Percentiles rank a stretch among this genome's conserved stretches.
Conservation (phyloP, 352 stramenopile species). For the Globisporangium ultimum region DNA sequence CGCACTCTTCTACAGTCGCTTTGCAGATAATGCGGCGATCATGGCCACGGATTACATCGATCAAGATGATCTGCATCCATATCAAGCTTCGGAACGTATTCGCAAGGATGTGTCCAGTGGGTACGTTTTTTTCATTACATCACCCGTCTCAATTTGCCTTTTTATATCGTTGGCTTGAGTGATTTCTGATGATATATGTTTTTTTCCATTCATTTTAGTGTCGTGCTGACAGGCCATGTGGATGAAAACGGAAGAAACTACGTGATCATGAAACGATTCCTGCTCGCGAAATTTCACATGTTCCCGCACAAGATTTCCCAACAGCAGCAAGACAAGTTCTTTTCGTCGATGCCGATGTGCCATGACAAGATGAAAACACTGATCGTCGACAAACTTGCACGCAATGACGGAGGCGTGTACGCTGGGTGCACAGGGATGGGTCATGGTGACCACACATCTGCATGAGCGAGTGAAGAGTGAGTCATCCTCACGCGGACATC, state of each 20-base stretch:
- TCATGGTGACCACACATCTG: not conserved
- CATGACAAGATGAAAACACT: slow-evolving; percentile 62
- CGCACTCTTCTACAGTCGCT: slow-evolving; percentile 59
- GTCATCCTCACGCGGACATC: not conserved
- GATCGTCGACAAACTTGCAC: slow-evolving; percentile 41
- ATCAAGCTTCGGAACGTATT: slow-evolving; percentile 61
- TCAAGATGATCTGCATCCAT: slow-evolving; percentile 73
- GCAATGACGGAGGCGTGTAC: slow-evolving; percentile 7
- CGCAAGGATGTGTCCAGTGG: slow-evolving; percentile 75
- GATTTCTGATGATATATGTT: not conserved
- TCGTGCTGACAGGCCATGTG: slow-evolving; percentile 61
- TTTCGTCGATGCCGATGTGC: slow-evolving; percentile 56
- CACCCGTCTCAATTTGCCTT: not conserved
- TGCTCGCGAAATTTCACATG: slow-evolving; percentile 83
- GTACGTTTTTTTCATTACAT: slow-evolving; percentile 15
- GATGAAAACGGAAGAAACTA: slow-evolving; percentile 60
- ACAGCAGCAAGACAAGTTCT: slow-evolving; percentile 55
- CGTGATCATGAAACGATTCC: slow-evolving; percentile 77
- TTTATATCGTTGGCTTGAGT: slow-evolving; percentile 3
- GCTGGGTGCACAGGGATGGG: not conserved
- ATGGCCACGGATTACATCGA: slow-evolving; percentile 78
- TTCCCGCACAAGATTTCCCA: slow-evolving; percentile 69
- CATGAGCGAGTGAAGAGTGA: not conserved
- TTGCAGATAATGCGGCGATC: slow-evolving; percentile 59
- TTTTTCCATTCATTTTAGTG: slow-evolving; percentile 17